Percentiles rank a stretch among this genome's conserved stretches.
phyloP scores from a whole-genome alignment of 1,284 basidiomycete genomes.

The Vanrija sp. region DNA sequence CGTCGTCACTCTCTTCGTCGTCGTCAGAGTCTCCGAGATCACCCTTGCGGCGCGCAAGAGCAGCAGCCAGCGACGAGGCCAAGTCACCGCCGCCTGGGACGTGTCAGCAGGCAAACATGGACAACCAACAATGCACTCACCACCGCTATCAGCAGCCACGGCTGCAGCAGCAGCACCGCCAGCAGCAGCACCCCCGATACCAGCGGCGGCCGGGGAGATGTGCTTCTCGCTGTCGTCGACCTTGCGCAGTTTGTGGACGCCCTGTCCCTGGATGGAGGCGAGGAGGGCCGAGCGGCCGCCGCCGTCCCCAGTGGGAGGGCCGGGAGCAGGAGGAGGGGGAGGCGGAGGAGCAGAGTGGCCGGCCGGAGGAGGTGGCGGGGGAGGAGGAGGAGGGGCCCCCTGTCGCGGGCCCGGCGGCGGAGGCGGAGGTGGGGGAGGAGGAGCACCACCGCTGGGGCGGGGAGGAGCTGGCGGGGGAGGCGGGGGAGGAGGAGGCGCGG shows the following conservation, averaged over 20 bases:
- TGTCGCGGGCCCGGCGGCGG: constrained; percentile 55
- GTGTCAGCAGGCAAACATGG: background rate
- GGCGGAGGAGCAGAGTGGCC: constrained; percentile 29
- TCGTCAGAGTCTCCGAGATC: constrained; percentile 85
- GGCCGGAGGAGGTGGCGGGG: constrained; percentile 45
- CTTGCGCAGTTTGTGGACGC: constrained; percentile 70
- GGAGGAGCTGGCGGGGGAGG: constrained; percentile 60
- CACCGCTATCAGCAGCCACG: constrained; percentile 18
- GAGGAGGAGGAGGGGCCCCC: constrained; percentile 60
- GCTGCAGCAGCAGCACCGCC: constrained; percentile 46
- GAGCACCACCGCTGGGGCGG: constrained; percentile 73
- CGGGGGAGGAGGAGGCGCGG: constrained; percentile 39
- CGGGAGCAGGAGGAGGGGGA: constrained; percentile 16
- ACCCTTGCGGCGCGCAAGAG: constrained; percentile 73
- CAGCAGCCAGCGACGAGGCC: constrained; percentile 63
- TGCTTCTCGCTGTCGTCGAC: constrained; percentile 42
- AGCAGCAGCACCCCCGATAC: constrained; percentile 50
- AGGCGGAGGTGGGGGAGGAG: constrained; percentile 71
- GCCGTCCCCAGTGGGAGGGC: constrained; percentile 9
- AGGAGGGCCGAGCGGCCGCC: constrained; percentile 59
- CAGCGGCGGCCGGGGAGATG: constrained; percentile 51
- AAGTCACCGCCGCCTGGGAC: constrained; percentile 52
- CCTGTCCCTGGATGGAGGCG: constrained; percentile 64
- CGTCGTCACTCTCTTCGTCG: constrained; percentile 82
- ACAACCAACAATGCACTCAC: constrained; percentile 21